A percentile compares a stretch with the other conserved stretches of the same genome.
Conservation (phyloP, 345 rosid genomes). For the Hibiscus syriacus region DNA sequence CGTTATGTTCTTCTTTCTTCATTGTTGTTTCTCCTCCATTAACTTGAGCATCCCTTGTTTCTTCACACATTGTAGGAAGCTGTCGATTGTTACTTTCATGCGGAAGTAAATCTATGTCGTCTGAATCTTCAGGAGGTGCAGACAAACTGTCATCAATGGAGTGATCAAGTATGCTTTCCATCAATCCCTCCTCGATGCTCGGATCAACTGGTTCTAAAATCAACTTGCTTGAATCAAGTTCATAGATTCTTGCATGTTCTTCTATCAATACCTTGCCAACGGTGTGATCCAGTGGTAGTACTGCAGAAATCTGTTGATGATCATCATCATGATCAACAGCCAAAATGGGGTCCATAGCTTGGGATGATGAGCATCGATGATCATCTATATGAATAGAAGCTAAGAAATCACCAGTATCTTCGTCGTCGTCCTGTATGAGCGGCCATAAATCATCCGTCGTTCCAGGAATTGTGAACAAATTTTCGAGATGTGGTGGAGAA, state of each 20-base stretch:
- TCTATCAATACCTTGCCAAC: not conserved
- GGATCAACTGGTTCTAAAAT: not conserved
- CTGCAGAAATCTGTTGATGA: not conserved
- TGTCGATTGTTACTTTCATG: not conserved
- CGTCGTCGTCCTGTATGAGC: not conserved
- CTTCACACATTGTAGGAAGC: not conserved
- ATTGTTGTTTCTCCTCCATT: slow-evolving; percentile 1
- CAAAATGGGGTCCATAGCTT: not conserved
- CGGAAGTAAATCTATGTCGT: not conserved
- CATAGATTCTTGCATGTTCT: not conserved
- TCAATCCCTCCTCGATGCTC: not conserved
- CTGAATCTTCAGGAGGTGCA: not conserved
- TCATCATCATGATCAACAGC: not conserved
- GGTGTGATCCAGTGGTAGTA: not conserved
- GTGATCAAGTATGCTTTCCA: not conserved
- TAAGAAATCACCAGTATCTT: not conserved
- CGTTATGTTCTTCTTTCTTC: slow-evolving; percentile 29
- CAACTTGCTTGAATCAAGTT: not conserved
- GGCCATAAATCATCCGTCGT: slow-evolving; percentile 1
- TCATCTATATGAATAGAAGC: not conserved
- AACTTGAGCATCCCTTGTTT: not conserved
- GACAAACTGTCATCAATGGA: not conserved
- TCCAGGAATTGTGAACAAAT: not conserved
- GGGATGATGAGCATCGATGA: not conserved
- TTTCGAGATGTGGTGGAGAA: not conserved